phyloP scores from a whole-genome alignment of 257 asterid species.

The Fraxinus pennsylvanica region DNA sequence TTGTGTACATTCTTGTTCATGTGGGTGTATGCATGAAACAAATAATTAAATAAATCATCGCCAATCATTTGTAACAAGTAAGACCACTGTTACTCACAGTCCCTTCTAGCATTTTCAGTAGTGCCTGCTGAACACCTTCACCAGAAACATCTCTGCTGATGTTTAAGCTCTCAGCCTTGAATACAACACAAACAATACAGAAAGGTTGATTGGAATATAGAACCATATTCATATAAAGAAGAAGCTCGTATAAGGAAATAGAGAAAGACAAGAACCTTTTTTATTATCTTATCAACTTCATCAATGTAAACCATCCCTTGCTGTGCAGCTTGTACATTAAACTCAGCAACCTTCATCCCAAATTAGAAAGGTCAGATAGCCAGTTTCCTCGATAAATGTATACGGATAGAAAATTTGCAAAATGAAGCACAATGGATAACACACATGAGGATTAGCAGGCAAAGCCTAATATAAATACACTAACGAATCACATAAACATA shows the following conservation, averaged over 20 bases:
- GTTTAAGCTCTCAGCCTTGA: slow-evolving; percentile 85
- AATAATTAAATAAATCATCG: slow-evolving; percentile 18
- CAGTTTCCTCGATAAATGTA: slow-evolving; percentile 27
- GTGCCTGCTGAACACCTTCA: slow-evolving; percentile 97
- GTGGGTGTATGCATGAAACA: slow-evolving; percentile 14
- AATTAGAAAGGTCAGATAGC: slow-evolving; percentile 37
- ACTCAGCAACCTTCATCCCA: slow-evolving; percentile 77
- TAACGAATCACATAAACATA: neutral
- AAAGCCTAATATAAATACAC: neutral
- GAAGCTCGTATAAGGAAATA: slow-evolving; percentile 20
- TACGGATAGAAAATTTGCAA: slow-evolving; percentile 12
- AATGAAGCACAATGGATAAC: neutral
- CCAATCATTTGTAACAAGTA: slow-evolving; percentile 18
- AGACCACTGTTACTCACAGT: slow-evolving; percentile 59
- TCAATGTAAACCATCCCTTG: slow-evolving; percentile 96
- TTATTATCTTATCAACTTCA: slow-evolving; percentile 95
- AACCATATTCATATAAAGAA: slow-evolving; percentile 11
- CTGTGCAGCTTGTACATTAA: slow-evolving; percentile 94
- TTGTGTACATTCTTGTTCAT: slow-evolving; percentile 7
- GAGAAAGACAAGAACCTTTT: slow-evolving; percentile 58
- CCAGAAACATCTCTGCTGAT: slow-evolving; percentile 96
- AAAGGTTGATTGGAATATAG: slow-evolving; percentile 22
- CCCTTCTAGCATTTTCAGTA: slow-evolving; percentile 95
- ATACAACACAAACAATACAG: slow-evolving; percentile 30
- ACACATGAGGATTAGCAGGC: neutral